Percentiles rank a stretch among this genome's conserved stretches.
These are phyloP conservation scores for Verruconis gallopava DNA, from an alignment of 2,329 filamentous ascomycete species.

Conservation along the genomic window DNA sequence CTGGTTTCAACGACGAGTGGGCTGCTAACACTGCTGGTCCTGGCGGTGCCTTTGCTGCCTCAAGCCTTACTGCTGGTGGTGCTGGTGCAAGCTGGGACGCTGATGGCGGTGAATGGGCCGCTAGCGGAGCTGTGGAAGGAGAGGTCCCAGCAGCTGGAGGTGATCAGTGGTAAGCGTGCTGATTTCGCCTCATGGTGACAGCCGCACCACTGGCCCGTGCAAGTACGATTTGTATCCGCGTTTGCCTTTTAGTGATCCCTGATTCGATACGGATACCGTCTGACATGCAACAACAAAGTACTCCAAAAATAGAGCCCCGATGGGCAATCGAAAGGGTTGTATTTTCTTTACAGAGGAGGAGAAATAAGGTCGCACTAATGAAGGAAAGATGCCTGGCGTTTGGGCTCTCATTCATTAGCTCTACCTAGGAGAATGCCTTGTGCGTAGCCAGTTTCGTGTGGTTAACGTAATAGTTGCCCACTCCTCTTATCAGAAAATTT, in stretches of 20 bases:
- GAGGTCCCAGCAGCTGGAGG: slow-evolving; percentile 29
- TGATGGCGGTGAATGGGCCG: slow-evolving; percentile 56
- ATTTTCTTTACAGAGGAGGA: slow-evolving; percentile 1
- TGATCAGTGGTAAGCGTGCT: slow-evolving; percentile 37
- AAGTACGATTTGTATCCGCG: no score
- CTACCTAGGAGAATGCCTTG: slow-evolving; percentile 90
- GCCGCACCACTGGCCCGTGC: no score
- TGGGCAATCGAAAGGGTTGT: not conserved
- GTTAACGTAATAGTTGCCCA: slow-evolving; percentile 82
- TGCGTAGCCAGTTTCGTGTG: slow-evolving; percentile 56
- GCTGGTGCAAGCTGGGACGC: slow-evolving; percentile 53
- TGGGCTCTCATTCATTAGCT: slow-evolving; percentile 30
- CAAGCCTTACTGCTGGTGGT: slow-evolving; percentile 41
- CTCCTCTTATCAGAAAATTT: no score
- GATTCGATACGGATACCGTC: no score
- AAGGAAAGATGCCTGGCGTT: slow-evolving; percentile 93
- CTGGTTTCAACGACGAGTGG: slow-evolving; percentile 75
- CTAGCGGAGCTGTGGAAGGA: slow-evolving; percentile 31
- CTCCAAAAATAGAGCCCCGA: no score
- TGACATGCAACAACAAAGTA: no score
- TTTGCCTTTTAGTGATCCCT: no score
- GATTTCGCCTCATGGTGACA: no score
- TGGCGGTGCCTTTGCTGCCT: slow-evolving; percentile 55
- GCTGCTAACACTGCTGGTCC: slow-evolving; percentile 54
- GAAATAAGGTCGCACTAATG: slow-evolving; percentile 56